A percentile compares a stretch with the other conserved stretches of the same genome.
These are phyloP conservation scores for Fusarium sp. DNA, from an alignment of 2,329 filamentous ascomycete genomes.

Conservation along the genomic window DNA sequence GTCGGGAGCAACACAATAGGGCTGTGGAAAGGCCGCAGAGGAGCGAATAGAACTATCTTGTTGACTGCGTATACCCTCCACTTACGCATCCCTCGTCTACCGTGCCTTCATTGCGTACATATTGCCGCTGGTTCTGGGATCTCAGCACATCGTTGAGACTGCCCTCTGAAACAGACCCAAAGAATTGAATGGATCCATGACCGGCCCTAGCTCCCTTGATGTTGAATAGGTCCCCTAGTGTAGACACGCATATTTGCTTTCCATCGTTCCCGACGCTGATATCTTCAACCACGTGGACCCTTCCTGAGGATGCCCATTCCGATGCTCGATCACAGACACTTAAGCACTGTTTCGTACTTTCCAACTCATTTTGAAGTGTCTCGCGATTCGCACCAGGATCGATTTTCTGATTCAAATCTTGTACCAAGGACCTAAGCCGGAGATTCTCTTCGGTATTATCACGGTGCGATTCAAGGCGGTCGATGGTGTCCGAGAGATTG, in stretches of 20 bases:
- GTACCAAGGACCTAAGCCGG: background rate
- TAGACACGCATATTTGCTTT: constrained; percentile 30
- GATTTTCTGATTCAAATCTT: background rate
- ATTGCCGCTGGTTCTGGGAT: background rate
- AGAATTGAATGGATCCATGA: background rate
- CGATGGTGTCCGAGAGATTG: background rate
- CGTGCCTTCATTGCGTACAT: background rate
- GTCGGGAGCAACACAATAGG: background rate
- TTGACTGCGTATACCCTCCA: background rate
- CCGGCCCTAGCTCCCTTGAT: constrained; percentile 23
- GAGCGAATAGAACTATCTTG: background rate
- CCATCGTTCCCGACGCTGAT: constrained; percentile 22
- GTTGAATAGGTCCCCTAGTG: constrained; percentile 28
- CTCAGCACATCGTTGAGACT: constrained; percentile 1
- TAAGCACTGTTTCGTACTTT: constrained; percentile 22
- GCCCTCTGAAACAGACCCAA: constrained; percentile 4
- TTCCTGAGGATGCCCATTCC: constrained; percentile 13
- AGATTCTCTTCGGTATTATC: background rate
- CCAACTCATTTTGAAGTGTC: constrained; percentile 5
- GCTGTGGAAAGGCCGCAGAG: background rate
- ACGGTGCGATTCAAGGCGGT: constrained; percentile 1
- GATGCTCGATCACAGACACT: constrained; percentile 8
- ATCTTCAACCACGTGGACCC: constrained; percentile 33
- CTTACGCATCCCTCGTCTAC: background rate
- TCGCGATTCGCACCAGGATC: background rate